Conservation (phyloP, 805 yeast species). For the Candida multigemmis region DNA sequence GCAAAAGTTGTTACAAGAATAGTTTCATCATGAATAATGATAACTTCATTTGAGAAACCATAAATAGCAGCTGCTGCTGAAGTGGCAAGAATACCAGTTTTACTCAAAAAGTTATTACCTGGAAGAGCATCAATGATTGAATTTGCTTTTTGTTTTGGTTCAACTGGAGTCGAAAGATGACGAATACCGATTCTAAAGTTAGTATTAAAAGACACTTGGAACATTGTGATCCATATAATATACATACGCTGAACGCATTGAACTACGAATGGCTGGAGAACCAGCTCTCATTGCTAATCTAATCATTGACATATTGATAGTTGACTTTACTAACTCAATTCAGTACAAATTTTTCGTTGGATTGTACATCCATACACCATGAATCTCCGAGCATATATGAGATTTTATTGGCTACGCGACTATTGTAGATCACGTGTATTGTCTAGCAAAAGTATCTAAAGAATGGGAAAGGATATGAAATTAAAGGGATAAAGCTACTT, state of each 20-base stretch:
- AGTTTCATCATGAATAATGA: constrained; percentile 92
- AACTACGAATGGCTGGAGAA: constrained; percentile 31
- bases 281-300: constrained; percentile 35
- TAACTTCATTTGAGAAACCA: constrained; percentile 88
- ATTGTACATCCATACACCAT: too few relatives aligned
- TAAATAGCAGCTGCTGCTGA: constrained; percentile 89
- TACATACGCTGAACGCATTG: constrained; percentile 37
- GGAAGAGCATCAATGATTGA: constrained; percentile 89
- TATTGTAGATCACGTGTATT: too few relatives aligned
- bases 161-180: constrained; percentile 59
- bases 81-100: constrained; percentile 93
- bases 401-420: too few relatives aligned
- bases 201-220: constrained; percentile 11
- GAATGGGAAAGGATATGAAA: too few relatives aligned
- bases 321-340: too few relatives aligned
- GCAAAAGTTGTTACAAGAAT: constrained; percentile 73
- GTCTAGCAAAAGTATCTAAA: too few relatives aligned
- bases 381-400: too few relatives aligned
- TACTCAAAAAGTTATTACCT: constrained; percentile 78
- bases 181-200: constrained; percentile 51
- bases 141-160: constrained; percentile 86
- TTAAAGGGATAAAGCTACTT: too few relatives aligned
- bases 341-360: too few relatives aligned
- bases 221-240: background rate
- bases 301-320: constrained; percentile 30